These are phyloP conservation scores for Leonotis leonurus DNA, from an alignment of 257 asterid genomes.

Conservation along the genomic window DNA sequence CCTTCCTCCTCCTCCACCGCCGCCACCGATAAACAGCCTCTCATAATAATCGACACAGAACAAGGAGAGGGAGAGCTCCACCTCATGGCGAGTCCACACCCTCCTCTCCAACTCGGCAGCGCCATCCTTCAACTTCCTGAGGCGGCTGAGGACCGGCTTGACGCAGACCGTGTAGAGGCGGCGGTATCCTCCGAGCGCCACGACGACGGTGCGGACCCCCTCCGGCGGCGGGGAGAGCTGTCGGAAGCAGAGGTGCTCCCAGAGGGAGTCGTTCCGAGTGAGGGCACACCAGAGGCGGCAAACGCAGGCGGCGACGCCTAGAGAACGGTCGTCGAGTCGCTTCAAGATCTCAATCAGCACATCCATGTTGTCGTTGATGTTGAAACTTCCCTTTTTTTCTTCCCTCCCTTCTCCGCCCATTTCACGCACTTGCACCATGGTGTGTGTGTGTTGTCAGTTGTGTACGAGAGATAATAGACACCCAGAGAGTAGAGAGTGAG, in stretches of 20 bases:
- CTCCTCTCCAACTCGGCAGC: conserved; percentile 23
- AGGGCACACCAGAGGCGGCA: conserved; percentile 67
- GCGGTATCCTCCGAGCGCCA: conserved; percentile 76
- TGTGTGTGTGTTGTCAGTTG: no score
- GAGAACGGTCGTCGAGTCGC: conserved; percentile 62
- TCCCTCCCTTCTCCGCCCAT: no score
- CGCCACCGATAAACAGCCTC: conserved; percentile 39
- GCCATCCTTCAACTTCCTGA: conserved; percentile 14
- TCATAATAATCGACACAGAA: conserved; percentile 86
- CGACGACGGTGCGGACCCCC: conserved; percentile 62
- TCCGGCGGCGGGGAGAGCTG: conserved; percentile 57
- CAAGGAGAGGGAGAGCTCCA: conserved; percentile 71
- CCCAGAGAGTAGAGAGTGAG: no score
- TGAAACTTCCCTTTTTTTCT: conserved; percentile 19
- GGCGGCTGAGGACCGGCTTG: conserved; percentile 59
- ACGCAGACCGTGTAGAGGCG: conserved; percentile 67
- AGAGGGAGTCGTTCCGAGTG: conserved; percentile 62
- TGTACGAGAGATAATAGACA: no score
- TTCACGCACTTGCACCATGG: conserved; percentile 23
- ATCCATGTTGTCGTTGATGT: conserved; percentile 67
- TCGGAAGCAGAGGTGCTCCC: conserved; percentile 89
- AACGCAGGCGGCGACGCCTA: conserved; percentile 72
- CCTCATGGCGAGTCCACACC: conserved; percentile 59
- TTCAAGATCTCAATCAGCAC: conserved; percentile 58
- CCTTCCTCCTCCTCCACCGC: conserved; percentile 25